Base-by-base conservation (phyloP, 2,329 filamentous ascomycete genomes). In the Sarocladium kiliense region DNA sequence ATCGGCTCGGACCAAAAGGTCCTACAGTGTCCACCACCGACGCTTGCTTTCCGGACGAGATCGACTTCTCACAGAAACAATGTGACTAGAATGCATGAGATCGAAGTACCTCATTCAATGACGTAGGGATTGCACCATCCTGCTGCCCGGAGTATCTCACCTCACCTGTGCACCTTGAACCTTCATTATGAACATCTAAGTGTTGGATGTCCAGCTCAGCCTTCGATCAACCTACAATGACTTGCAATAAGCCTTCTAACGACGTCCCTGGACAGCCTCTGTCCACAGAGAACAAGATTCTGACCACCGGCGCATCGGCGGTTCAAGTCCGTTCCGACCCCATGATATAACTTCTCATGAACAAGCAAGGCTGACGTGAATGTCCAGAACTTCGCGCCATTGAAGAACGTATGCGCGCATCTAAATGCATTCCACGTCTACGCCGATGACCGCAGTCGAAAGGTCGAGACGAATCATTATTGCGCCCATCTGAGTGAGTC, bases 341-440 rank as follows among this genome's bases (percentile, higher is more conserved):
- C 3, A 34, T 36, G 23, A 27, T 30, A 21, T 4, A 25, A 44
- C 11, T 25, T 9, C 26, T 7, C 9, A 19, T 49, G 25, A 49
- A 3, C 26, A 16, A 36, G 16, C n/a, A 32, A 12, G 18, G 11
- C 47, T 51, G 18, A 51, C 18, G 14, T n/a, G 39, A 44, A 23
- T 21, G 9, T 34, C 18, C 12, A 86, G 79, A 78, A 82, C 60
- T 90, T 95, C 67, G 74, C 78, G 0, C 89, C 90, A 0, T 71
- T 90, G 6, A 86, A 89, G 63, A 81, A 84, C 54, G 80, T 95
- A 50, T 94, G 90, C 69, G 89, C 88, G 1, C 89, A 93, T 65
- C 77, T 96, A 1, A 92, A 94, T 63, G 90, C 89, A n/a, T 92
- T 92, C 65, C 91, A 95, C 65, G 83, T 86, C 49, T 94, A 94